Evolutionary conservation across 257 asterid species (phyloP).

Genomic region (Solanum habrochaites): DNA sequence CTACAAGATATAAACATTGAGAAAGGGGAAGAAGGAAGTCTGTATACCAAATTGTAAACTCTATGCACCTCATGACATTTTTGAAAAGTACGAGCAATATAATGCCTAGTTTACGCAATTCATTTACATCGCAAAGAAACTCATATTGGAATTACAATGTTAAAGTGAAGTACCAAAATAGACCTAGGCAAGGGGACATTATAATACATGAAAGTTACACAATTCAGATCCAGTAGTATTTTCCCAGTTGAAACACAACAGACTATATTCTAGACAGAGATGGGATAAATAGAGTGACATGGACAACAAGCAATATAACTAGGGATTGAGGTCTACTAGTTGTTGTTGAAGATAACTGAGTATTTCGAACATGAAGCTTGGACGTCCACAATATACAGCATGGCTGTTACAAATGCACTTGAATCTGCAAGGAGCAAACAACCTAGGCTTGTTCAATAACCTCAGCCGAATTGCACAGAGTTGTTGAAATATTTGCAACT

Average conservation of each 20-base stretch:
- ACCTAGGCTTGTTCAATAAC: not conserved
- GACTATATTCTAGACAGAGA: not conserved
- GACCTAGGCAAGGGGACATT: not conserved
- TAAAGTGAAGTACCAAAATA: not conserved
- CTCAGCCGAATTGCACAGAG: not conserved
- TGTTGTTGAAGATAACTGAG: not conserved
- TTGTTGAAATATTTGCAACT: not conserved
- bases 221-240: not conserved
- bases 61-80: not conserved
- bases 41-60: not conserved
- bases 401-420: not conserved
- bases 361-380: not conserved
- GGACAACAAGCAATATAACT: not conserved
- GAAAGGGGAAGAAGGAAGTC: not conserved
- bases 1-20: not conserved
- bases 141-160: not conserved
- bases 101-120: not conserved
- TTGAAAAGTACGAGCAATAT: not conserved
- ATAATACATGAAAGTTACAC: not conserved
- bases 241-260: not conserved
- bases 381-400: not conserved
- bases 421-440: not conserved
- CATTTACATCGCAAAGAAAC: not conserved
- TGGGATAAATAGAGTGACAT: not conserved
- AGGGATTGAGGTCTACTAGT: not conserved